Evolutionary conservation across 805 yeast genomes (phyloP), one percentile per base, ranked within the genome.

Genomic region (Candida boleticola): DNA sequence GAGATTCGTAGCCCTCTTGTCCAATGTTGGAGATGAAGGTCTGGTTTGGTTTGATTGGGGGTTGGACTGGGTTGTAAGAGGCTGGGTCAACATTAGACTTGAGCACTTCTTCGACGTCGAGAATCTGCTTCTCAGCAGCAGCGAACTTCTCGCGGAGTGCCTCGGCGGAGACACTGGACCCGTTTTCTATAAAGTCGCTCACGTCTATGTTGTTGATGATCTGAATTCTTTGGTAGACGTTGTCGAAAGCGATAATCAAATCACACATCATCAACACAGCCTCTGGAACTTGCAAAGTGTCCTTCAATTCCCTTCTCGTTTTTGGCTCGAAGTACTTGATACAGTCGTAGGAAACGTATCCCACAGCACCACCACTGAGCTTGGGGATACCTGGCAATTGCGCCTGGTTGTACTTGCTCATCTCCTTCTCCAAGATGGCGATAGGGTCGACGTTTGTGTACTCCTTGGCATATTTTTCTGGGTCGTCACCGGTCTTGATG

Each of bases 321-420:
- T 76, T 83, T 45, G 99, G 99, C 67, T 93, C 99, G 52, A 93
- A 93, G 64, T 93, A 93, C 60, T 89, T 86, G 57, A 93, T 85
- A 71, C 99, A 93, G 63, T 93, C 99, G 57, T 93, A 93, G 1
- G 97, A 88, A 34, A 93, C 82, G 60, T 89, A 93, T 1, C 99
- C 99, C 41, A 92, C 77, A 4, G 98, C 98, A 49, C 99, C 99
- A 44, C 99, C 99, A 53, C 90, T 83, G 44, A 89, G 68, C 48
- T 76, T 79, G 11, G 96, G 88, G 38, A 90, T 69, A 32, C 95
- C 95, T 0, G 95, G 95, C 39, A 88, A 67, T 52, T 78, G 81
- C 1, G 90, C 88, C 55, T 87, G 89, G 42, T 72, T 77, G 55
- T 76, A 78, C 31, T 71, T 63, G 7, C 69, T 63, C 68, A 93